These are phyloP conservation scores for Pythium guiyangense DNA, from an alignment of 352 stramenopile genomes.

Conservation along the genomic window DNA sequence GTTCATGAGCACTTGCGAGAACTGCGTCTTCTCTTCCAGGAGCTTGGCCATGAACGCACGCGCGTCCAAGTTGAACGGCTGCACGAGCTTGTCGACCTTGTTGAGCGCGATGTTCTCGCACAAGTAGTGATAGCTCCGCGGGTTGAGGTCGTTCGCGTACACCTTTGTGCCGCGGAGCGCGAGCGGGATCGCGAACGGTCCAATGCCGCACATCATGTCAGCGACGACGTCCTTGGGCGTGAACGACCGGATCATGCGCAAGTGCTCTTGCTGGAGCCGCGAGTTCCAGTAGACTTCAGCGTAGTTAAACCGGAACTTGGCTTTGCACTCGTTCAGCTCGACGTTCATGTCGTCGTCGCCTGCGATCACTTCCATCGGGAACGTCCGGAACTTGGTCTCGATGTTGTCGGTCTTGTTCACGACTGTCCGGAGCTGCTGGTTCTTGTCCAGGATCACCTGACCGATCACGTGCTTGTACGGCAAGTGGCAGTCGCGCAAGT, in stretches of 20 bases:
- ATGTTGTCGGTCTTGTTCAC: slow-evolving; percentile 98
- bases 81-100: slow-evolving; percentile 80
- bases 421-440: slow-evolving; percentile 92
- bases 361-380: slow-evolving; percentile 95
- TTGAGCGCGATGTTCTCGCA: slow-evolving; percentile 90
- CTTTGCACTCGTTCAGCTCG: slow-evolving; percentile 91
- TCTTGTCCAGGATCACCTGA: slow-evolving; percentile 98
- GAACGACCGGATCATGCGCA: slow-evolving; percentile 85
- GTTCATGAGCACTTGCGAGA: slow-evolving; percentile 96
- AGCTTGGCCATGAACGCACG: slow-evolving; percentile 89
- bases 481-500: slow-evolving; percentile 92
- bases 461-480: slow-evolving; percentile 97
- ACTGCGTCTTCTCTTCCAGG: slow-evolving; percentile 55
- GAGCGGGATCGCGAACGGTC: slow-evolving; percentile 94
- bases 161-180: slow-evolving; percentile 81
- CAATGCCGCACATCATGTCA: slow-evolving; percentile 96
- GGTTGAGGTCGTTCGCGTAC: slow-evolving; percentile 94
- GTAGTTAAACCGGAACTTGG: slow-evolving; percentile 94
- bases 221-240: slow-evolving; percentile 72
- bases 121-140: slow-evolving; percentile 88
- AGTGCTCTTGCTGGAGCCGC: slow-evolving; percentile 92
- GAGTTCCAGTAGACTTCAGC: slow-evolving; percentile 97
- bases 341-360: slow-evolving; percentile 84
- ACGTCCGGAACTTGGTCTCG: slow-evolving; percentile 93
- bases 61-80: slow-evolving; percentile 91